Evolutionary conservation across 345 rosid genomes (phyloP).

Genomic region (Brassica napus): DNA sequence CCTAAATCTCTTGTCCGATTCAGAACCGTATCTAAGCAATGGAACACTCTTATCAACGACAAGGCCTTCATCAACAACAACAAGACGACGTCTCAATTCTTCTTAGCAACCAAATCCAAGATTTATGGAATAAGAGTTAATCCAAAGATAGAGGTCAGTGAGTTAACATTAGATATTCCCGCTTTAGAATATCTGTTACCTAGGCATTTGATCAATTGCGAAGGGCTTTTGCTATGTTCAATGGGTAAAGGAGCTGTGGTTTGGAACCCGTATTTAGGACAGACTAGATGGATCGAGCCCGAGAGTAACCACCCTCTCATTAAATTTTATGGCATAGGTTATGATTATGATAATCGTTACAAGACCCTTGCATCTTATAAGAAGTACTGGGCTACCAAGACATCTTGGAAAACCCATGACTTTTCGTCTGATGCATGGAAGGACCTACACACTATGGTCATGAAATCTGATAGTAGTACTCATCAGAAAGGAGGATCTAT

Average conservation of each 20-base stretch:
- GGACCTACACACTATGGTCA: neutral
- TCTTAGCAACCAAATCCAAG: slow-evolving; percentile 11
- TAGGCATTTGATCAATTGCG: neutral
- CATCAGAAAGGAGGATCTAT: neutral
- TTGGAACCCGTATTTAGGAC: neutral
- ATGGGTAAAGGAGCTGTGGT: neutral
- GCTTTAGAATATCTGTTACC: neutral
- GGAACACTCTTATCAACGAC: neutral
- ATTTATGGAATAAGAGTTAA: slow-evolving; percentile 14
- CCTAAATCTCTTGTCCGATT: neutral
- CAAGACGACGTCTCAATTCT: slow-evolving; percentile 9
- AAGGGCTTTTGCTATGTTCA: neutral
- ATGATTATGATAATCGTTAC: neutral
- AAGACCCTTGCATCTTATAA: neutral
- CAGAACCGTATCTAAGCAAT: neutral
- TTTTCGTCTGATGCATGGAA: slow-evolving; percentile 6
- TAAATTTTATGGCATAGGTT: neutral
- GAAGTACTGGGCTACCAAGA: neutral
- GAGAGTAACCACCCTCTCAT: neutral
- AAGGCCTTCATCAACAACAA: slow-evolving; percentile 14
- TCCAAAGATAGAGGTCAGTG: neutral
- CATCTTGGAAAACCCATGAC: neutral
- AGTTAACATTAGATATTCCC: neutral
- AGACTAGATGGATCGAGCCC: neutral
- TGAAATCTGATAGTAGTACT: neutral